Evolutionary conservation across 139 green algal genomes (phyloP).

Genomic region (Picochlorum sp.): DNA sequence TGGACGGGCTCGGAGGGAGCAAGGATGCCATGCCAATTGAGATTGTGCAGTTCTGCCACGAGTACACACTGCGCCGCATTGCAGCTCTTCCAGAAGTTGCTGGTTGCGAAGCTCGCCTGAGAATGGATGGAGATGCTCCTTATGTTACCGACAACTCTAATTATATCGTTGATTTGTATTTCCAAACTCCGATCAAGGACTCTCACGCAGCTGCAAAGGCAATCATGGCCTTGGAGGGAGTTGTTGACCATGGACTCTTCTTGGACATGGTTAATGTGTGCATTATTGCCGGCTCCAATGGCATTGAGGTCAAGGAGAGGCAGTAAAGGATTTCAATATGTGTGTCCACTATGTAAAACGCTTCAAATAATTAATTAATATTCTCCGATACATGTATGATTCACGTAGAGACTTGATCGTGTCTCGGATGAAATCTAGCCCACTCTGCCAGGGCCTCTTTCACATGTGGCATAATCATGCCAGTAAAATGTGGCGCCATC

Average conservation of each 20-base stretch:
- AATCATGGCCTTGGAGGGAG: conserved; percentile 77
- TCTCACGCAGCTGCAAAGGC: conserved; percentile 56
- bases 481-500: conserved; percentile 32
- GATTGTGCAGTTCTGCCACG: conserved; percentile 97
- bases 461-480: conserved; percentile 11
- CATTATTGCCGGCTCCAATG: conserved; percentile 85
- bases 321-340: conserved; percentile 11
- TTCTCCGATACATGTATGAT: too few relatives aligned
- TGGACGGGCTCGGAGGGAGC: conserved; percentile 74
- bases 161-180: conserved; percentile 99
- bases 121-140: conserved; percentile 81
- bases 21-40: conserved; percentile 95
- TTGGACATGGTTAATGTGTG: conserved; percentile 89
- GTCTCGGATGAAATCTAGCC: background rate
- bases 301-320: conserved; percentile 72
- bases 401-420: too few relatives aligned
- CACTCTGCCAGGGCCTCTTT: conserved; percentile 13
- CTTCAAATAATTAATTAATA: too few relatives aligned
- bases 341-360: too few relatives aligned
- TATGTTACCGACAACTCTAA: conserved; percentile 99
- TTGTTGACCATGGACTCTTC: conserved; percentile 99
- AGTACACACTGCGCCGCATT: conserved; percentile 70
- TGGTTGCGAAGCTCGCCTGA: conserved; percentile 81
- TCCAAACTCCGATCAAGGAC: conserved; percentile 51
- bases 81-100: conserved; percentile 49